phyloP scores from a whole-genome alignment of 2,329 filamentous ascomycete species.

The Lecanicillium sp. region DNA sequence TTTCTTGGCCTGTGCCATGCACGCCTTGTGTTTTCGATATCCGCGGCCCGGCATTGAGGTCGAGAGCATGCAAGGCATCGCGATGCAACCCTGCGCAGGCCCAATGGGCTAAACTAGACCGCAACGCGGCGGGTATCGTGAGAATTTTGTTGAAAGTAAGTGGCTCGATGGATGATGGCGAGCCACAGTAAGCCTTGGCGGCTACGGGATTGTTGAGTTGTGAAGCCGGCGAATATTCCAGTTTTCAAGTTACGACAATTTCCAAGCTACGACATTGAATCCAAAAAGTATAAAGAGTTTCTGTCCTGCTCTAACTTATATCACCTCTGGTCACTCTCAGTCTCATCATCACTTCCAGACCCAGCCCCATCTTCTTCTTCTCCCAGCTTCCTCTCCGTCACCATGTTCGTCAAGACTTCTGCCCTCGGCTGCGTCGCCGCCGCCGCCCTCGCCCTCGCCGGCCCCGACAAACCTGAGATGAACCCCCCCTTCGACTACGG shows the following conservation, averaged over 20 bases:
- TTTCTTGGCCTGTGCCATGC: too few relatives aligned
- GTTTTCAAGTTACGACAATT: too few relatives aligned
- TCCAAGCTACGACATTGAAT: too few relatives aligned
- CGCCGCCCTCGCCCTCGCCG: slow-evolving; percentile 7
- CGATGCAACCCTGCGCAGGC: too few relatives aligned
- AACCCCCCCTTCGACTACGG: slow-evolving; percentile 10
- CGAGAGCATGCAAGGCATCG: too few relatives aligned
- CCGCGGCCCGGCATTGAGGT: too few relatives aligned
- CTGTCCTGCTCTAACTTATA: background rate
- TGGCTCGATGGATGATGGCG: background rate
- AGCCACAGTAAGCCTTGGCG: background rate
- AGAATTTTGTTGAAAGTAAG: too few relatives aligned
- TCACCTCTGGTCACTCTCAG: background rate
- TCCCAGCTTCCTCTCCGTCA: background rate
- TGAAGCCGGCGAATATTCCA: background rate
- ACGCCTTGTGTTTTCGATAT: too few relatives aligned
- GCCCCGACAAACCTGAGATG: slow-evolving; percentile 12
- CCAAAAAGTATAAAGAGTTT: too few relatives aligned
- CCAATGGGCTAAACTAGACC: background rate
- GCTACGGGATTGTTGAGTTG: background rate
- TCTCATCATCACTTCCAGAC: background rate
- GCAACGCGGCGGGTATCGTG: background rate
- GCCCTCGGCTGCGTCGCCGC: background rate
- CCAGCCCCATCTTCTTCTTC: too few relatives aligned
- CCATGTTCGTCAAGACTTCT: slow-evolving; percentile 6